Percentiles rank a stretch among this genome's conserved stretches.
Conservation (phyloP, 1,139 yeast species). For the Sugiyamaella novakii region DNA sequence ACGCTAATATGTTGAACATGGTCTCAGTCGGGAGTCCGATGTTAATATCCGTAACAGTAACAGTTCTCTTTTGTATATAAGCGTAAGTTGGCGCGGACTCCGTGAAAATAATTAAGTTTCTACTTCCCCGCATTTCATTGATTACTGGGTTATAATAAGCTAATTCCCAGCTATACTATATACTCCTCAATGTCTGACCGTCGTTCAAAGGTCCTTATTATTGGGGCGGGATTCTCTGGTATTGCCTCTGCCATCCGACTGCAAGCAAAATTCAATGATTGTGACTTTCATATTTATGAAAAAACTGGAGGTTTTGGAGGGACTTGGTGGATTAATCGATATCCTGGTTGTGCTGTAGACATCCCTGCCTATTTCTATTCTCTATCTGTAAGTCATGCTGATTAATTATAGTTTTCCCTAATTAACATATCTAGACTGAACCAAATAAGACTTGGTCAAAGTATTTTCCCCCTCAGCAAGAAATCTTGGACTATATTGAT, state of each 20-base stretch:
- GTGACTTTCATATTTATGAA: slow-evolving; percentile 26
- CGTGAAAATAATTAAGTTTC: no score
- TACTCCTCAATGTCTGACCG: no score
- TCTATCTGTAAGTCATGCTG: slow-evolving; percentile 26
- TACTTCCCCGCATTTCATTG: no score
- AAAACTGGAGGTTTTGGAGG: slow-evolving; percentile 46
- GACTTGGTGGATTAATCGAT: slow-evolving; percentile 55
- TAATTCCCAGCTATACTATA: no score
- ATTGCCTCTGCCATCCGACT: slow-evolving; percentile 23
- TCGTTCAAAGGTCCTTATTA: slow-evolving; percentile 19
- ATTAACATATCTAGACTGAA: slow-evolving; percentile 21
- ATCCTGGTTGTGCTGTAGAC: slow-evolving; percentile 46
- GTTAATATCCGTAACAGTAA: no score
- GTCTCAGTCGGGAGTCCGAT: no score
- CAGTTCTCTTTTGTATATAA: no score
- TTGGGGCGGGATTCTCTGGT: slow-evolving; percentile 30
- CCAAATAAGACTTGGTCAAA: slow-evolving; percentile 36
- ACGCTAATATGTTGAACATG: no score
- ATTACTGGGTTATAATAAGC: no score
- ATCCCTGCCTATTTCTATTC: slow-evolving; percentile 36
- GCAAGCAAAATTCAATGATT: slow-evolving; percentile 19
- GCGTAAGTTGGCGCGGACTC: no score
- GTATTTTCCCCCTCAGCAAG: slow-evolving; percentile 32
- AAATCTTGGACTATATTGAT: slow-evolving; percentile 32
- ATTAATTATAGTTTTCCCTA: no score